Evolutionary conservation across 768 basidiomycete species (phyloP), one percentile per base, ranked within the genome.

Genomic region (Lactarius tabidus): DNA sequence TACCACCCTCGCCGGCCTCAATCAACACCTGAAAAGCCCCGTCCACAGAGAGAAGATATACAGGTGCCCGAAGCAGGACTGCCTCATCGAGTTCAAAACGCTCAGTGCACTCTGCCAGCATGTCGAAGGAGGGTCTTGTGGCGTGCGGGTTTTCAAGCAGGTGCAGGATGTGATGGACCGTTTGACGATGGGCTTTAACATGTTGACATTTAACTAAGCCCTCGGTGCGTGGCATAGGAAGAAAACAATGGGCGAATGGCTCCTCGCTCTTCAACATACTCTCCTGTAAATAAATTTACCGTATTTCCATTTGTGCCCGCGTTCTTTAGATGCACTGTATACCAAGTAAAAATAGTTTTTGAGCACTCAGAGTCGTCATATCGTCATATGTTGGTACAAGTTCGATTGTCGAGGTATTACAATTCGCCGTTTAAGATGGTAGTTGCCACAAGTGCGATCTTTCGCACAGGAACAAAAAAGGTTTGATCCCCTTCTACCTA

Each of bases 1-100:
- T 69, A 31, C 69, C 53, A 70, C 75, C 0, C 79, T 88, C 15
- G 12, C 15, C 0, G 75, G 73, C 8, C 78, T 90, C 57, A 88
- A 90, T 70, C 77, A 80, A 66, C 89, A 90, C 70, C 78, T 90
- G 48, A 77, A 78, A 57, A 88, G 88, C 73, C 85, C 89, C 0
- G 17, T 20, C 36, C 64, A 65, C 59, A 43, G 20, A 12, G n/a
- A 51, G 3, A 65, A 23, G 64, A 65, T 65, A 28, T 61, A 65
- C 54, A 31, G 56, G 31, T 65, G 64, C 48, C 64, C 55, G 79
- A 60, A 60, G 26, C 12, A 6, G 9, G 51, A 53, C 26, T 60
- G 60, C 35, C 8, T 3, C 18, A 31, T 4, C 17, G 36, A 61
- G 12, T 61, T 54, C 26, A 18, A 6, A 9, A 15, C 60, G 36